Evolutionary conservation across 192 early-diverging fungal genomes (phyloP), one percentile per base, ranked within the genome.

Genomic region (Podila horticola): DNA sequence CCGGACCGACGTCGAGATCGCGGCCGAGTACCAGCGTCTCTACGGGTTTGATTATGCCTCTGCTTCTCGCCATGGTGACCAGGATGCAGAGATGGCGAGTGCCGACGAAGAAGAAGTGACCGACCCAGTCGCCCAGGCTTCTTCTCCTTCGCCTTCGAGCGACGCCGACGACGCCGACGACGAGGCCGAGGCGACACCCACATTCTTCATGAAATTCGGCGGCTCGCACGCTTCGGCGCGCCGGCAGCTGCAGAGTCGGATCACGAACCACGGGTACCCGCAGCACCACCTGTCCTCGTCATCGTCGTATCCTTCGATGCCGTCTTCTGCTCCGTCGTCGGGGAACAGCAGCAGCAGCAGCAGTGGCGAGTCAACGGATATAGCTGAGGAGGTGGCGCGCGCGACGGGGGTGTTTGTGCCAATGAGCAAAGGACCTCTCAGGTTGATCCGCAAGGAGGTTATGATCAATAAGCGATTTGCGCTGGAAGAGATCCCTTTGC

Each of bases 401-500:
- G 19, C 38, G 29, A 20, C 57, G 48, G 31, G 34, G n/a, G 33
- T 34, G 20, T 29, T 22, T 34, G 62, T 20, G 20, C 20, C 28
- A 17, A 10, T 29, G 33, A 33, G 4, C 24, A n/a, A 62, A 29
- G 57, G 66, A 28, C 69, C 75, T 0, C 52, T 67, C 12, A 63
- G 64, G 22, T 15, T 76, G 30, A 26, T 38, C 36, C 71, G 66
- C 22, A 79, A 67, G 11, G 75, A 77, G 19, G 17, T 66, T 2
- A 60, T 77, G 69, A 77, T 71, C 31, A 63, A 77, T 45, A 77
- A 77, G 28, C 69, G 58, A 7, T 79, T 79, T 38, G 28, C 48
- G 5, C 61, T 79, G 0, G 76, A 79, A 50, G 66, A 79, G 50
- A 79, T 79, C 15, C 76, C 76, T 19, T 63, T 67, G 60, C 64